Conservation (phyloP, 164 flowering plant genomes). For the Vitis labrusca region DNA sequence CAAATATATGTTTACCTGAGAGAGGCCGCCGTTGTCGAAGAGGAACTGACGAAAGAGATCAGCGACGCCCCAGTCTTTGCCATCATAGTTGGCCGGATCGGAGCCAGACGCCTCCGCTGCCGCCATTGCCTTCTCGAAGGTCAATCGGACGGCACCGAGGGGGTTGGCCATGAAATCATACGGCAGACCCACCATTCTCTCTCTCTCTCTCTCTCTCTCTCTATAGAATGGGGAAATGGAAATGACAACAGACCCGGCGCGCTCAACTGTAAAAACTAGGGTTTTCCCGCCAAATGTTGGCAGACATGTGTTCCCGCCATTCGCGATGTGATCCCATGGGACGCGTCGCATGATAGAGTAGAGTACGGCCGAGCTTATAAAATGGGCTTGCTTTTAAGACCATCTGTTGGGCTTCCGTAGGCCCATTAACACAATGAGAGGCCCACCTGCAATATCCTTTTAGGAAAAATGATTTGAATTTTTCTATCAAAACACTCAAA, state of each 20-base stretch:
- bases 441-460: no score
- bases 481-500: no score
- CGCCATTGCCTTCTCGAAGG: constrained; percentile 71
- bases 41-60: constrained; percentile 70
- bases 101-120: constrained; percentile 49
- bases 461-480: no score
- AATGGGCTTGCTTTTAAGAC: no score
- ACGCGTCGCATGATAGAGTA: no score
- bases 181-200: constrained; percentile 70
- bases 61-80: constrained; percentile 79
- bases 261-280: background rate
- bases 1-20: constrained; percentile 42
- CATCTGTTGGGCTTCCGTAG: no score
- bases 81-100: constrained; percentile 49
- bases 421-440: no score
- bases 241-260: background rate
- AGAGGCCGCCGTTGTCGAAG: constrained; percentile 46
- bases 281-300: constrained; percentile 33
- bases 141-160: constrained; percentile 82
- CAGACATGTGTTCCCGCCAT: constrained; percentile 7
- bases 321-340: no score
- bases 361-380: no score
- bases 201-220: constrained; percentile 17
- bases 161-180: constrained; percentile 87
- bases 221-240: background rate